Conservation (phyloP, 225 moss, liverwort and hornwort species). For the Polytrichum formosum region DNA sequence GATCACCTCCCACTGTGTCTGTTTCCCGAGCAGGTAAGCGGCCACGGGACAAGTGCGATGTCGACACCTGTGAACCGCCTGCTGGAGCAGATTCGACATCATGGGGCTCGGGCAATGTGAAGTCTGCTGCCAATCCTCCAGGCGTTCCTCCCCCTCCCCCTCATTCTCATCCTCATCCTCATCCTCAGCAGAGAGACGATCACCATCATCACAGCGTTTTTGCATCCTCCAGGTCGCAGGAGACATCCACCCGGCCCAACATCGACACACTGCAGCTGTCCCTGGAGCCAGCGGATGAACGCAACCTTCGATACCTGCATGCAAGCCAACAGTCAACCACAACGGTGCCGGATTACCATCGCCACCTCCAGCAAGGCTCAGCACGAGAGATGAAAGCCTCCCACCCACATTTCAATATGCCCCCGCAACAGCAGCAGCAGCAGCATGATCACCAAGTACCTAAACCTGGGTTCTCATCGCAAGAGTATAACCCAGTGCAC, state of each 20-base stretch:
- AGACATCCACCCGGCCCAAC: neutral
- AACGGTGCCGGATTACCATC: conserved; percentile 8
- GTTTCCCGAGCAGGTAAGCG: conserved; percentile 32
- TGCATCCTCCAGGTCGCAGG: conserved; percentile 26
- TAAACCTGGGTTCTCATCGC: conserved; percentile 4
- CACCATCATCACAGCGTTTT: neutral
- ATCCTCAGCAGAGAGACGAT: conserved; percentile 13
- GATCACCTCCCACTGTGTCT: conserved; percentile 1
- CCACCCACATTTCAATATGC: conserved; percentile 17
- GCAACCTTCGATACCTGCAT: conserved; percentile 39
- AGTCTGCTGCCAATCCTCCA: neutral
- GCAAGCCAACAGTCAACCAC: conserved; percentile 12
- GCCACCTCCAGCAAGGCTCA: conserved; percentile 17
- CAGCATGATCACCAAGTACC: conserved; percentile 8
- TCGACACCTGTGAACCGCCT: neutral
- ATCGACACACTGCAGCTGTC: conserved; percentile 51
- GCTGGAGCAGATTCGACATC: neutral
- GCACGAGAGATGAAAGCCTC: conserved; percentile 13
- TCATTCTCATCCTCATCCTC: neutral
- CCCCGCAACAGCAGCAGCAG: conserved; percentile 13
- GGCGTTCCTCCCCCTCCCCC: neutral
- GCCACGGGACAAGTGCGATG: conserved; percentile 15
- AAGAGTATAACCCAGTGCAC: conserved; percentile 4
- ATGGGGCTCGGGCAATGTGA: conserved; percentile 22
- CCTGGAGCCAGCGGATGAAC: conserved; percentile 43